Conservation (phyloP, 495 filamentous ascomycete genomes). For the Echria macrotheca region DNA sequence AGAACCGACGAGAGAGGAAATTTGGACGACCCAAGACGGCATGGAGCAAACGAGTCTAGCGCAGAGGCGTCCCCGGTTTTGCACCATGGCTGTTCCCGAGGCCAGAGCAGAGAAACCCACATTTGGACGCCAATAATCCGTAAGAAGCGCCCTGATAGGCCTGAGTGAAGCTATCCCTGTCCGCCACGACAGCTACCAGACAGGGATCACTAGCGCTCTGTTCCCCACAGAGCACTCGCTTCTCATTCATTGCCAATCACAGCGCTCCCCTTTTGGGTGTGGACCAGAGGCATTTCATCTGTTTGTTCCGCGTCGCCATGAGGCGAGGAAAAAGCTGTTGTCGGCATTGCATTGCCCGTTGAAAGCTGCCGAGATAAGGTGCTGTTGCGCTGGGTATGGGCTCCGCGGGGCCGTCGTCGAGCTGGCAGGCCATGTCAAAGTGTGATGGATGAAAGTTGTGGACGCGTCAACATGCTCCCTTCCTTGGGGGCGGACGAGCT, state of each 20-base stretch:
- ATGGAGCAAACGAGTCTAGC: constrained; percentile 13
- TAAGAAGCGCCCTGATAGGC: constrained; percentile 12
- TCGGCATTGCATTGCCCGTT: background rate
- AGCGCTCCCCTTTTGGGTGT: background rate
- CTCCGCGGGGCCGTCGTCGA: too few relatives aligned
- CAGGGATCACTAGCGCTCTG: constrained; percentile 6
- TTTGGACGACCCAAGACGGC: constrained; percentile 7
- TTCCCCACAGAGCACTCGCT: background rate
- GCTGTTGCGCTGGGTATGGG: background rate
- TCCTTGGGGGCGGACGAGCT: background rate
- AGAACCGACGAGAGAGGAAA: constrained; percentile 1
- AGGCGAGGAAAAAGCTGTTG: too few relatives aligned
- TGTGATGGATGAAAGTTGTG: too few relatives aligned
- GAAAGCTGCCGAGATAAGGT: background rate
- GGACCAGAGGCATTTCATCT: too few relatives aligned
- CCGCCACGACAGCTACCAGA: background rate
- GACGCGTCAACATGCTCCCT: constrained; percentile 1
- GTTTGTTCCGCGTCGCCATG: too few relatives aligned
- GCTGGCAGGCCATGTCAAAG: too few relatives aligned
- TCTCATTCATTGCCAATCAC: constrained; percentile 1
- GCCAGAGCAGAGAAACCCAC: constrained; percentile 6
- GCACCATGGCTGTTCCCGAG: constrained; percentile 21
- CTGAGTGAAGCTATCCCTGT: constrained; percentile 10
- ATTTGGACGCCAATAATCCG: constrained; percentile 5
- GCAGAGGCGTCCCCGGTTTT: constrained; percentile 4